phyloP scores from a whole-genome alignment of 208 protist genomes.

The Angomonas deanei region DNA sequence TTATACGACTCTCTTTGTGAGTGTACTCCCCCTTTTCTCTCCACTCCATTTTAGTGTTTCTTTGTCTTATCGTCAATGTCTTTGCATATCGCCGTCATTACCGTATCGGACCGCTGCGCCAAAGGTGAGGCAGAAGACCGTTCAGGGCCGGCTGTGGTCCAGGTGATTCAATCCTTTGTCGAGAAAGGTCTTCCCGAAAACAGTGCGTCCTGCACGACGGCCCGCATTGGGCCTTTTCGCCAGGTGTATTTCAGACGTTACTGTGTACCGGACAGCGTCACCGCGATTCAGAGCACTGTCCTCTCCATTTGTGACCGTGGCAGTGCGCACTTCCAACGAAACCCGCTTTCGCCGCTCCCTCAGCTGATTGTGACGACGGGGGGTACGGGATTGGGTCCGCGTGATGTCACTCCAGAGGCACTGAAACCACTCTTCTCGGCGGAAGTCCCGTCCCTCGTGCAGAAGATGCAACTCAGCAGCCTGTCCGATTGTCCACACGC shows the following conservation, averaged over 20 bases:
- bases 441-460: neutral
- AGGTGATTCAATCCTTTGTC: neutral
- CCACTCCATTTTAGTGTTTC: neutral
- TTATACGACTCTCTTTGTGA: conserved; percentile 3
- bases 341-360: neutral
- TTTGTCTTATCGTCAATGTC: neutral
- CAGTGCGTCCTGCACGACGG: neutral
- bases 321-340: neutral
- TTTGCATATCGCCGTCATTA: neutral
- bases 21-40: neutral
- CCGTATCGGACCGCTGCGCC: neutral
- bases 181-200: neutral
- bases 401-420: conserved; percentile 1
- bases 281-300: neutral
- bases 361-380: neutral
- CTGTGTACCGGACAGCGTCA: neutral
- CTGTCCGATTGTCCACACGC: neutral
- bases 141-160: neutral
- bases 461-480: neutral
- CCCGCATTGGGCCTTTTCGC: neutral
- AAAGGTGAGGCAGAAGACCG: neutral
- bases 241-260: neutral
- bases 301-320: neutral
- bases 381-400: neutral
- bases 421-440: neutral